Percentiles rank a stretch among this genome's conserved stretches.
Evolutionary conservation across 805 yeast genomes (phyloP).

Genomic region (Cyberlindnera americana): DNA sequence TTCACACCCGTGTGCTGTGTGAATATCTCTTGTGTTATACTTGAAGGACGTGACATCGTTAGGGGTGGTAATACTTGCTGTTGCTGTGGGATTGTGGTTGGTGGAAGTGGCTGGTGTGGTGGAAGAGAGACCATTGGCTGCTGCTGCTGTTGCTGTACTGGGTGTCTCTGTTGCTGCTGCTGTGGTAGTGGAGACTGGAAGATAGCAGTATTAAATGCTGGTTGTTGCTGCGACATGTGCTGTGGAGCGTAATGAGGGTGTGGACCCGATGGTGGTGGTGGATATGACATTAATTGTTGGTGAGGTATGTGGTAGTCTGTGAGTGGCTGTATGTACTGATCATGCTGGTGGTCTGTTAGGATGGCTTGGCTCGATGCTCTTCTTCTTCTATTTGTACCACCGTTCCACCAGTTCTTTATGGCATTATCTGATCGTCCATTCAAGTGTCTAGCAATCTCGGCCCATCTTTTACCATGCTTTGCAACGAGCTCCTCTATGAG

Average conservation of each 20-base stretch:
- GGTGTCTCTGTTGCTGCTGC: conserved; percentile 5
- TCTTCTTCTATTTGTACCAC: conserved; percentile 83
- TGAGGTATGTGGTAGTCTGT: conserved; percentile 1
- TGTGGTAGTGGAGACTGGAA: conserved; percentile 15
- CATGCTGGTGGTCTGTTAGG: conserved; percentile 12
- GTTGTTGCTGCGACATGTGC: conserved; percentile 11
- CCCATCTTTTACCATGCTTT: conserved; percentile 87
- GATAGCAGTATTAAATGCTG: conserved; percentile 20
- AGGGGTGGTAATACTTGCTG: conserved; percentile 19
- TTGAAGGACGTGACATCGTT: conserved; percentile 21
- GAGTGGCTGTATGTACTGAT: conserved; percentile 11
- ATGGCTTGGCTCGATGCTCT: conserved; percentile 38
- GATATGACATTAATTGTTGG: conserved; percentile 1
- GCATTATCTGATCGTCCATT: conserved; percentile 90
- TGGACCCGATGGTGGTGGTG: not conserved
- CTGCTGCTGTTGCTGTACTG: conserved; percentile 6
- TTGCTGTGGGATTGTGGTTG: not conserved
- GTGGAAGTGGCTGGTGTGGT: conserved; percentile 9
- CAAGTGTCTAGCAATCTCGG: conserved; percentile 84
- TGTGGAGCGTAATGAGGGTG: conserved; percentile 5
- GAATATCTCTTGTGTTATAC: conserved; percentile 23
- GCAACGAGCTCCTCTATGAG: conserved; percentile 75
- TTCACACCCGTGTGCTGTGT: conserved; percentile 28
- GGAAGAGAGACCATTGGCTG: conserved; percentile 6
- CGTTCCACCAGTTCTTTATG: conserved; percentile 95